Conservation (phyloP, 139 green algal species). For the Closterium sp. region DNA sequence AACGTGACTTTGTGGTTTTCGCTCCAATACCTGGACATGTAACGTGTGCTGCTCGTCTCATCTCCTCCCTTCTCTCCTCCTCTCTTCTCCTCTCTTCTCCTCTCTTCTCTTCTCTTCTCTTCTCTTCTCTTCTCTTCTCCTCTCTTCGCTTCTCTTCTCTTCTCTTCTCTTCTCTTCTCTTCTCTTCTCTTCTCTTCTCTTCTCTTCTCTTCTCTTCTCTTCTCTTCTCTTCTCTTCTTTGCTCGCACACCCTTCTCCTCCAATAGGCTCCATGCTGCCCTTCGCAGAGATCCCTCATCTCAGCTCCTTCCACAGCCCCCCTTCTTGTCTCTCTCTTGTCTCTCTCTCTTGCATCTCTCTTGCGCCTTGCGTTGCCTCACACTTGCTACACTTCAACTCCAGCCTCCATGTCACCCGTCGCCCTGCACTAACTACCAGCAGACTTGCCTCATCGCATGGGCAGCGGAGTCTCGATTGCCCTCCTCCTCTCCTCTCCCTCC, state of each 20-base stretch:
- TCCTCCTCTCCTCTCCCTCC: neutral
- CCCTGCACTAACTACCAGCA: too few relatives aligned
- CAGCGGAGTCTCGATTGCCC: neutral
- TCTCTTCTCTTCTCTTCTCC: neutral
- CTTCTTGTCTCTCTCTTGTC: neutral
- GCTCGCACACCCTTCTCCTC: neutral
- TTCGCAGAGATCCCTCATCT: neutral
- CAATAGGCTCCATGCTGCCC: neutral
- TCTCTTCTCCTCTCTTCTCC: neutral
- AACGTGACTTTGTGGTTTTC: too few relatives aligned
- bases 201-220: neutral
- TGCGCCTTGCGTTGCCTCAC: neutral
- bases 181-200: slow-evolving; percentile 8
- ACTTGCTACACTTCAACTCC: neutral
- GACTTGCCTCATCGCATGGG: too few relatives aligned
- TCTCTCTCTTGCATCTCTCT: neutral
- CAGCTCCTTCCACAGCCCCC: neutral
- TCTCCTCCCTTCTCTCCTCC: neutral
- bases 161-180: neutral
- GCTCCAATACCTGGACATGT: too few relatives aligned
- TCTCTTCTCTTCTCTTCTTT: neutral
- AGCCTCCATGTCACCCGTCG: too few relatives aligned
- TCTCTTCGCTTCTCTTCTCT: slow-evolving; percentile 1
- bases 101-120: neutral
- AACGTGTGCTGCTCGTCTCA: too few relatives aligned